These are phyloP conservation scores for Dactylellina haptotyla DNA, from an alignment of 2,329 filamentous ascomycete species.

Conservation along the genomic window DNA sequence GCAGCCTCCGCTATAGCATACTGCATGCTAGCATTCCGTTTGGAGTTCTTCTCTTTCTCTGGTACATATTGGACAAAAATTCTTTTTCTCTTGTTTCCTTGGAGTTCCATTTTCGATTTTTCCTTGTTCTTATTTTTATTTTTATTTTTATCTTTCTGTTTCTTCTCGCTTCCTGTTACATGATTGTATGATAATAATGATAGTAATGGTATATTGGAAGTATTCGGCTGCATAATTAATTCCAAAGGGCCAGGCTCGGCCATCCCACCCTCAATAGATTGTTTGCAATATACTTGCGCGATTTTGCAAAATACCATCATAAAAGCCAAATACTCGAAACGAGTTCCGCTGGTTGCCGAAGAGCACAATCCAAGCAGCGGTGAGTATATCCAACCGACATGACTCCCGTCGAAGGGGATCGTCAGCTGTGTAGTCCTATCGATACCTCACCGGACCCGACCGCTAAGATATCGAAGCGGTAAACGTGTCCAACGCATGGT, in stretches of 20 bases:
- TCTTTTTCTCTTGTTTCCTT: slow-evolving; percentile 6
- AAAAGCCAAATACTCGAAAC: too few relatives aligned
- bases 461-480: background rate
- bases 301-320: too few relatives aligned
- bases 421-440: too few relatives aligned
- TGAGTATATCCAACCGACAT: background rate
- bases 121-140: background rate
- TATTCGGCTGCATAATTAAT: too few relatives aligned
- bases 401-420: too few relatives aligned
- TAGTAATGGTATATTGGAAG: slow-evolving; percentile 33
- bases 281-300: too few relatives aligned
- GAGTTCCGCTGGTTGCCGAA: background rate
- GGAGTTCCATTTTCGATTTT: background rate
- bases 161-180: slow-evolving; percentile 12
- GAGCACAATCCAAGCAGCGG: background rate
- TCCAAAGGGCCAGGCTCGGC: too few relatives aligned
- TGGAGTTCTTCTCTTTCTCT: slow-evolving; percentile 50
- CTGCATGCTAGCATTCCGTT: slow-evolving; percentile 42
- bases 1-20: slow-evolving; percentile 18
- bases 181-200: slow-evolving; percentile 50
- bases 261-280: too few relatives aligned
- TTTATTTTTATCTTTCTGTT: background rate
- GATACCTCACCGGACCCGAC: too few relatives aligned
- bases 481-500: background rate
- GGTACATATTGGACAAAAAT: slow-evolving; percentile 46